A percentile compares a stretch with the other conserved stretches of the same genome.
phyloP scores from a whole-genome alignment of 192 early-diverging fungal genomes.

The Phlyctochytrium planicorne region DNA sequence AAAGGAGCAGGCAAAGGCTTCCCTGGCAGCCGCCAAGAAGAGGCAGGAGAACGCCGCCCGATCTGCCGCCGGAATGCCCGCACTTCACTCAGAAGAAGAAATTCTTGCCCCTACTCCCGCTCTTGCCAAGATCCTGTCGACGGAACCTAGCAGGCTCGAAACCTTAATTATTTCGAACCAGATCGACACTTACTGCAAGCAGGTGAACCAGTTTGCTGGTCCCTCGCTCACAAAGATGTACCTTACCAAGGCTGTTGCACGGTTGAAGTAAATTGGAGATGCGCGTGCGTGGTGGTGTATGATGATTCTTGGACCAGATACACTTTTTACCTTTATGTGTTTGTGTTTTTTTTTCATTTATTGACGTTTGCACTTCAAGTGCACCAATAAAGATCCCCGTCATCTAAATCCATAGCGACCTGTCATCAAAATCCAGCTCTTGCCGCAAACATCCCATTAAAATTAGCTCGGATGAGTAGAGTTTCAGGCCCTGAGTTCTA shows the following conservation, averaged over 20 bases:
- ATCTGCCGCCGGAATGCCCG: slow-evolving; percentile 59
- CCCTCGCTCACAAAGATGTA: slow-evolving; percentile 93
- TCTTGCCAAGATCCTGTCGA: slow-evolving; percentile 63
- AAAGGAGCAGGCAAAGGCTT: slow-evolving; percentile 81
- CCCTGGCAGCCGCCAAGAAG: slow-evolving; percentile 58
- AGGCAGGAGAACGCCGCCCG: slow-evolving; percentile 75
- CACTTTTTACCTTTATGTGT: too few species aligned
- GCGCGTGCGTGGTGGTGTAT: too few species aligned
- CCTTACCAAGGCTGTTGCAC: slow-evolving; percentile 40
- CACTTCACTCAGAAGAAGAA: slow-evolving; percentile 75
- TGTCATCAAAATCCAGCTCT: background rate
- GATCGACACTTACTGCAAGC: slow-evolving; percentile 90
- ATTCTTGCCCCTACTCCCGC: slow-evolving; percentile 55
- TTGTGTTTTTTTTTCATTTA: too few species aligned
- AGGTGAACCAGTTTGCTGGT: slow-evolving; percentile 90
- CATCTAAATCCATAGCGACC: background rate
- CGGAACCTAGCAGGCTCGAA: slow-evolving; percentile 90
- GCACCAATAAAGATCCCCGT: too few species aligned
- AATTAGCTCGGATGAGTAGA: background rate
- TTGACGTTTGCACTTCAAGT: too few species aligned
- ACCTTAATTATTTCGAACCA: slow-evolving; percentile 85
- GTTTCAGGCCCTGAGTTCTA: background rate
- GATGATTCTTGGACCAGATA: too few species aligned
- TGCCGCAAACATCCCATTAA: background rate
- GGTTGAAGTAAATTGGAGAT: slow-evolving; percentile 3